phyloP scores from a whole-genome alignment of 768 basidiomycete genomes.

The Suillus brevipes region DNA sequence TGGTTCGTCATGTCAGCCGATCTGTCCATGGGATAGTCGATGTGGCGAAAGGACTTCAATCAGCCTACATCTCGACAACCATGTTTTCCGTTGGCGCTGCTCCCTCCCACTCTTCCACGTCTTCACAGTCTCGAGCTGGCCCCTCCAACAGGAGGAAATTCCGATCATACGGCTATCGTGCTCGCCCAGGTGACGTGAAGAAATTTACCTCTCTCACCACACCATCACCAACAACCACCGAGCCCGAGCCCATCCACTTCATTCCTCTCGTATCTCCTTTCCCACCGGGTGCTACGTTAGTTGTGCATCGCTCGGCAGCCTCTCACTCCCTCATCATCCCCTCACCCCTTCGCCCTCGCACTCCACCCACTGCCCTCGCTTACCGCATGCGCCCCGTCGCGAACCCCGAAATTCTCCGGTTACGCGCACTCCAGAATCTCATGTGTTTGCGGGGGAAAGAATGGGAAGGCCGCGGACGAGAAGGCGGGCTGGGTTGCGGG shows the following conservation, averaged over 20 bases:
- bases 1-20: slow-evolving; percentile 33
- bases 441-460: slow-evolving; percentile 42
- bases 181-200: slow-evolving; percentile 42
- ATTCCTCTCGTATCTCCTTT: slow-evolving; percentile 41
- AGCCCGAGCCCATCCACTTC: slow-evolving; percentile 36
- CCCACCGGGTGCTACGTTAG: slow-evolving; percentile 31
- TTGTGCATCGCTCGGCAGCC: slow-evolving; percentile 27
- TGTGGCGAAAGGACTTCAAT: slow-evolving; percentile 57
- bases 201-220: slow-evolving; percentile 35
- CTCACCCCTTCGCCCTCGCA: slow-evolving; percentile 43
- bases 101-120: slow-evolving; percentile 23
- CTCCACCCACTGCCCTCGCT: slow-evolving; percentile 30
- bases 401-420: slow-evolving; percentile 59
- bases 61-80: slow-evolving; percentile 55
- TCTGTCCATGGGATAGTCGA: slow-evolving; percentile 47
- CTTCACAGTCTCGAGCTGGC: slow-evolving; percentile 18
- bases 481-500: slow-evolving; percentile 53
- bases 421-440: slow-evolving; percentile 62
- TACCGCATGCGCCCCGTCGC: slow-evolving; percentile 57
- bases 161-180: slow-evolving; percentile 45
- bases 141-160: slow-evolving; percentile 16
- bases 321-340: slow-evolving; percentile 42
- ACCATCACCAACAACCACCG: slow-evolving; percentile 12
- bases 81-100: slow-evolving; percentile 41
- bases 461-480: slow-evolving; percentile 50